Conservation (phyloP, 805 yeast genomes). For the Metschnikowia cerradonensis region DNA sequence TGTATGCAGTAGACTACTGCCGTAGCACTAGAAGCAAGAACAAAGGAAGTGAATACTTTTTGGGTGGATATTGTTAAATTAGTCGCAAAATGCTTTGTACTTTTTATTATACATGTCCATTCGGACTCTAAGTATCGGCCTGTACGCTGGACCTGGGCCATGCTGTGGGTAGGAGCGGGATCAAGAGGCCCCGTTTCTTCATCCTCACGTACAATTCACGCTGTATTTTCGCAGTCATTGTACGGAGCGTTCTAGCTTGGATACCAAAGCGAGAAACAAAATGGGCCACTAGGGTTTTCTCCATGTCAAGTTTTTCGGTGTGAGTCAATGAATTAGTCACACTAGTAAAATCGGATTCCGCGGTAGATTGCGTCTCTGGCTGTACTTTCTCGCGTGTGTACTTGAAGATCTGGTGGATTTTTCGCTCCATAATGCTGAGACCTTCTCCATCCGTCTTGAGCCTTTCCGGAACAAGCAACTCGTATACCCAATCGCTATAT, state of each 20-base stretch:
- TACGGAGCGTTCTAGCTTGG: neutral
- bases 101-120: too few species aligned
- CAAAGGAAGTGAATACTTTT: too few species aligned
- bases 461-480: slow-evolving; percentile 24
- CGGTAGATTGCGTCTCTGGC: neutral
- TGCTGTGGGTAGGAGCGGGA: neutral
- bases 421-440: slow-evolving; percentile 26
- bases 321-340: slow-evolving; percentile 4
- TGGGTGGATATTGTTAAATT: too few species aligned
- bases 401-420: slow-evolving; percentile 31
- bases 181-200: slow-evolving; percentile 1
- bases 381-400: neutral
- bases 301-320: neutral
- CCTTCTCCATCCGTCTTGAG: slow-evolving; percentile 15
- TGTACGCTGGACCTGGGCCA: neutral
- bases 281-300: neutral
- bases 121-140: neutral
- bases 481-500: slow-evolving; percentile 51
- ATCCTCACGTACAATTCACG: neutral
- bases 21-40: too few species aligned
- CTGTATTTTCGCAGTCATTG: slow-evolving; percentile 1
- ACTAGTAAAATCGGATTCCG: neutral
- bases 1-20: neutral
- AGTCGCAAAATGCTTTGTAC: too few species aligned
- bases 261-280: slow-evolving; percentile 2